A percentile compares a stretch with the other conserved stretches of the same genome.
Evolutionary conservation across 2,329 filamentous ascomycete genomes (phyloP).

Genomic region (Colletotrichum noveboracense): DNA sequence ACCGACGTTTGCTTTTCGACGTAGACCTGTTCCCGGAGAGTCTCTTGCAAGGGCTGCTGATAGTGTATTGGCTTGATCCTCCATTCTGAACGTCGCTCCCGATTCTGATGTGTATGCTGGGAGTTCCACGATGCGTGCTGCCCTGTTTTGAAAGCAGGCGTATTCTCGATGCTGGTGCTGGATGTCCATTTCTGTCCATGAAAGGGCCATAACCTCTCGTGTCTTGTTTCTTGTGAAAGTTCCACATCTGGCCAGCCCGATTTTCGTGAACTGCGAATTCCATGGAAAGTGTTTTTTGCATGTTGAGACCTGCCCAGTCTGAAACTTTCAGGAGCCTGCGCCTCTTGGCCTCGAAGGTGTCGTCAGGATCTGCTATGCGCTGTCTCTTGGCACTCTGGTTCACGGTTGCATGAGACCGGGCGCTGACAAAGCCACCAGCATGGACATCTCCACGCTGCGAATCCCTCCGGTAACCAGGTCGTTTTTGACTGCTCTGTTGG

Average conservation of each 20-base stretch:
- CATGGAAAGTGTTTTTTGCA: slow-evolving; percentile 32
- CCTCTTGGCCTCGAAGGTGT: slow-evolving; percentile 16
- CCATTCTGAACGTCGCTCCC: slow-evolving; percentile 10
- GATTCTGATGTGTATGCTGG: slow-evolving; percentile 12
- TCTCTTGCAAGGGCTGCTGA: not conserved
- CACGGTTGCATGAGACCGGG: not conserved
- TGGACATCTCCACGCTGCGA: not conserved
- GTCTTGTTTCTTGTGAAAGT: not conserved
- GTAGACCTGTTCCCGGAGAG: not conserved
- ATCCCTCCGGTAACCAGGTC: not conserved
- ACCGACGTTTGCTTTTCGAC: not conserved
- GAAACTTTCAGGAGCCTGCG: slow-evolving; percentile 11
- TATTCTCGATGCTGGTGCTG: not conserved
- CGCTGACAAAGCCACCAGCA: not conserved
- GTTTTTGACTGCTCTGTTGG: slow-evolving; percentile 15
- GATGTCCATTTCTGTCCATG: not conserved
- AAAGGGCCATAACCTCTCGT: not conserved
- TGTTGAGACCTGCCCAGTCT: slow-evolving; percentile 34
- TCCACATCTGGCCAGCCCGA: slow-evolving; percentile 1
- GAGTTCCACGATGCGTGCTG: not conserved
- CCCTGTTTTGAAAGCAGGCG: not conserved
- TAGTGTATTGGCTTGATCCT: not conserved
- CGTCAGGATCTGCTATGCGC: not conserved
- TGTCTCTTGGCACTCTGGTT: not conserved
- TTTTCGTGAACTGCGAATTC: not conserved